Evolutionary conservation across 352 stramenopile species (phyloP).

Genomic region (Phytophthora kernoviae): DNA sequence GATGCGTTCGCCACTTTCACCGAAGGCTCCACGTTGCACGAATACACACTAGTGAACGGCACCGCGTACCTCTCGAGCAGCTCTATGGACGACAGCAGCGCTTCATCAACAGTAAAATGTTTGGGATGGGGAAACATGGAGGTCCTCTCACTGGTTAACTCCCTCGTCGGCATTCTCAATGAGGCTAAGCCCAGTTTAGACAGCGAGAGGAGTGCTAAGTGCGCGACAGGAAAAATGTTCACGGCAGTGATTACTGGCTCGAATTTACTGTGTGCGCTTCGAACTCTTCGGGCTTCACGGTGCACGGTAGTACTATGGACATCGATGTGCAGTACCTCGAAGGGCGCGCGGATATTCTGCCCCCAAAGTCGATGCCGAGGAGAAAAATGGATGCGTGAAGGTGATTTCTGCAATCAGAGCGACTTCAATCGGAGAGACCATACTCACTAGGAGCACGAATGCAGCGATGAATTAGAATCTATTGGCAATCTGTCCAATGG

Average conservation of each 20-base stretch:
- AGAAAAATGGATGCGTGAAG: background rate
- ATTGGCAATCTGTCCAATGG: no score
- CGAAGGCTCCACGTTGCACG: constrained; percentile 5
- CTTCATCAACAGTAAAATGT: constrained; percentile 1
- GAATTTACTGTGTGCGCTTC: background rate
- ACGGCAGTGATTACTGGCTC: background rate
- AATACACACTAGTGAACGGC: constrained; percentile 21
- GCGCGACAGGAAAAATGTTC: background rate
- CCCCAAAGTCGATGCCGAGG: background rate
- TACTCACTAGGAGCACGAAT: background rate
- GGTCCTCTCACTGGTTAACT: background rate
- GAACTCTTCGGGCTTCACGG: background rate
- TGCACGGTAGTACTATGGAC: background rate
- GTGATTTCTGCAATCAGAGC: background rate
- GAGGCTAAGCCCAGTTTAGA: background rate
- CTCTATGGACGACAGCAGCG: background rate
- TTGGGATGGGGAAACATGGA: background rate
- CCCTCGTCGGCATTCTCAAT: background rate
- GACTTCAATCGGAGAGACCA: background rate
- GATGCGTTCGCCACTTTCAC: constrained; percentile 9
- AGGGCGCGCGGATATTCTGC: background rate
- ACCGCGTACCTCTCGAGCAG: constrained; percentile 18
- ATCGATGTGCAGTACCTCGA: background rate
- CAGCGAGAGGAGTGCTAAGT: background rate
- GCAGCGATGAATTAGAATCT: no score